phyloP scores from a whole-genome alignment of 2,329 filamentous ascomycete species.

The Colletotrichum truncatum region DNA sequence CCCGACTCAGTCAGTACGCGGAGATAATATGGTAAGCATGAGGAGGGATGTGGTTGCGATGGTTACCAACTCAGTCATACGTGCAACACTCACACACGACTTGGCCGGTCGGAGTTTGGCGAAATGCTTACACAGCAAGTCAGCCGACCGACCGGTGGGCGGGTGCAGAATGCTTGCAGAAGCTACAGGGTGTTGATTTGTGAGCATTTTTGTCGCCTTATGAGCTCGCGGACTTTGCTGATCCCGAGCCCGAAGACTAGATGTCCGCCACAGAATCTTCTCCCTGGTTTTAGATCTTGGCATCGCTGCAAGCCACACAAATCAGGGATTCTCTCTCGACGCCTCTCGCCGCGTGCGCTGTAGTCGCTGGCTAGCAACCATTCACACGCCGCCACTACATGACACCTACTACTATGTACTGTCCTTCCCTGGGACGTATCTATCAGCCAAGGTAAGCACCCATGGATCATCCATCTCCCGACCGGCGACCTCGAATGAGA shows the following conservation, averaged over 20 bases:
- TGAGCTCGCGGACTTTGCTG: constrained; percentile 14
- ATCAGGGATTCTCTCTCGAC: constrained; percentile 9
- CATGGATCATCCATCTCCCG: constrained; percentile 17
- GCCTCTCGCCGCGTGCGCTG: constrained; percentile 1
- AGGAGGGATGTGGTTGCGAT: constrained; percentile 22
- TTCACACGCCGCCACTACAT: constrained; percentile 1
- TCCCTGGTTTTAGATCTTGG: constrained; percentile 11
- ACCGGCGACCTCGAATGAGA: not conserved
- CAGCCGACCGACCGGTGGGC: not conserved
- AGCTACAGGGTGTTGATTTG: constrained; percentile 12
- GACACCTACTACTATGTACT: not conserved
- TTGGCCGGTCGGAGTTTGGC: not conserved
- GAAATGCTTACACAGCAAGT: constrained; percentile 25
- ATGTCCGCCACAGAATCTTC: constrained; percentile 2
- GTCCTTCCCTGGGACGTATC: constrained; percentile 6
- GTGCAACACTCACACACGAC: not conserved
- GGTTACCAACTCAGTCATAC: constrained; percentile 10
- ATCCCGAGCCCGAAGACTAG: constrained; percentile 24
- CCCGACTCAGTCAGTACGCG: not conserved
- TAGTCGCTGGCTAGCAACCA: constrained; percentile 10
- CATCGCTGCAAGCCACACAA: not conserved
- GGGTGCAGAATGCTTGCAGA: not conserved
- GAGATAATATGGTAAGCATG: constrained; percentile 11
- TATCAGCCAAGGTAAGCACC: not conserved
- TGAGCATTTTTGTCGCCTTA: constrained; percentile 10